Conservation (phyloP, 768 basidiomycete genomes). For the Kockovaella imperatae region DNA sequence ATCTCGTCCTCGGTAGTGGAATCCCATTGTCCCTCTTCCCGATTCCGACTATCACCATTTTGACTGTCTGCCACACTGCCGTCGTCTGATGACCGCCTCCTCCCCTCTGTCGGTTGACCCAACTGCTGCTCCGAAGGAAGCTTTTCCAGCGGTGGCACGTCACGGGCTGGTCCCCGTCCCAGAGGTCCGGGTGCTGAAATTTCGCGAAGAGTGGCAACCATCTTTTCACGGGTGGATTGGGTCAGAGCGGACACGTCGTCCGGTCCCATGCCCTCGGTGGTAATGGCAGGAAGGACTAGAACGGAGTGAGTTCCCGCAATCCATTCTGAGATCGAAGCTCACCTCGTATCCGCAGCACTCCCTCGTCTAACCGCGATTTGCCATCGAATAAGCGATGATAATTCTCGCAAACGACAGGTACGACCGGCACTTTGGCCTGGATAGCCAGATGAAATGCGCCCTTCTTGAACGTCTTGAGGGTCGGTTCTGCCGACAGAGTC, state of each 20-base stretch:
- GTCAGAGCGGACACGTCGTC: constrained; percentile 65
- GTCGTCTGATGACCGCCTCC: background rate
- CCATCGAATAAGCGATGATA: constrained; percentile 81
- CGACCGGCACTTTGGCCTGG: constrained; percentile 75
- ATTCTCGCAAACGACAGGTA: constrained; percentile 87
- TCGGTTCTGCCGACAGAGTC: constrained; percentile 57
- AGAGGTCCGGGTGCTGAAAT: constrained; percentile 55
- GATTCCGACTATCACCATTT: background rate
- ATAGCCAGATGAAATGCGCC: constrained; percentile 96
- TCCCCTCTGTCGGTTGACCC: background rate
- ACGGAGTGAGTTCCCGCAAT: background rate
- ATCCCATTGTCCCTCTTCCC: constrained; percentile 8
- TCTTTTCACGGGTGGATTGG: constrained; percentile 61
- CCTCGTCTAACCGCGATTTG: constrained; percentile 56
- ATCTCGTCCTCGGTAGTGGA: constrained; percentile 42
- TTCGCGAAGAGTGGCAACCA: constrained; percentile 68
- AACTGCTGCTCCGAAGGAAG: background rate
- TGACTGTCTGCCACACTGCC: constrained; percentile 2
- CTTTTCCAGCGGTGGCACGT: background rate
- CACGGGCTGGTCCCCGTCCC: too few species aligned
- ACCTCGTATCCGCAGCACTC: constrained; percentile 77
- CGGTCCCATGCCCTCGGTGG: constrained; percentile 62
- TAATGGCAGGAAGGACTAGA: constrained; percentile 80
- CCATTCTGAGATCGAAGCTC: constrained; percentile 24
- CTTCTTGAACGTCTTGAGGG: constrained; percentile 86